A percentile compares a stretch with the other conserved stretches of the same genome.
phyloP scores from a whole-genome alignment of 495 filamentous ascomycete genomes.

The Ascobolus immersus region DNA sequence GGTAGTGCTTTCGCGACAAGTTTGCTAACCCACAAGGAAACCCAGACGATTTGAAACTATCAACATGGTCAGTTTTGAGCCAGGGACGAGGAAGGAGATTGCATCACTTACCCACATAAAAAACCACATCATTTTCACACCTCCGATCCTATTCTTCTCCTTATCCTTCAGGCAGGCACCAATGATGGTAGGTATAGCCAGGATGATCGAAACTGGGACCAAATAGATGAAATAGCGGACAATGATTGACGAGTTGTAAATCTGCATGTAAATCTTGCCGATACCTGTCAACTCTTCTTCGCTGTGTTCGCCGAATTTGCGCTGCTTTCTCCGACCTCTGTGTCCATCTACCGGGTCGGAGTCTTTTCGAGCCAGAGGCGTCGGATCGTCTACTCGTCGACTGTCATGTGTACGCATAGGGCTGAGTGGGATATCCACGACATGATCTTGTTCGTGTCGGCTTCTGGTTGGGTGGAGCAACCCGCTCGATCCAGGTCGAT shows the following conservation, averaged over 20 bases:
- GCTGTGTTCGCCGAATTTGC: conserved; percentile 22
- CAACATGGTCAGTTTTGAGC: background rate
- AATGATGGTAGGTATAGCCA: conserved; percentile 62
- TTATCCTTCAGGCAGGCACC: conserved; percentile 22
- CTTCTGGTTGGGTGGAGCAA: too few relatives aligned
- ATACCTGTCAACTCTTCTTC: conserved; percentile 47
- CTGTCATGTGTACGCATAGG: background rate
- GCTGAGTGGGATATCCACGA: background rate
- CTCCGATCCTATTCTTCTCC: conserved; percentile 31
- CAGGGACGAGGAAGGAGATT: background rate
- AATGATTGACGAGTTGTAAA: conserved; percentile 61
- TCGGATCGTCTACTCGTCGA: background rate
- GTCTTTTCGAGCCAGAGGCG: conserved; percentile 7
- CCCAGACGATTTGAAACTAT: conserved; percentile 60
- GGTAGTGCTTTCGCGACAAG: conserved; percentile 57
- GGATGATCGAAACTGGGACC: conserved; percentile 42
- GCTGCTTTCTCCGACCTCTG: conserved; percentile 30
- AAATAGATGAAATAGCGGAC: conserved; percentile 81
- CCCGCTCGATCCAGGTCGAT: too few relatives aligned
- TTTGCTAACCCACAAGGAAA: conserved; percentile 70
- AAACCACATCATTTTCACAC: conserved; percentile 47
- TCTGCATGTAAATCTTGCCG: conserved; percentile 65
- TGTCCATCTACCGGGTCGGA: conserved; percentile 26
- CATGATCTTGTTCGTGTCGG: too few relatives aligned
- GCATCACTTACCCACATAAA: conserved; percentile 40